Evolutionary conservation across 371 early-diverging fungal genomes (phyloP).

Genomic region (Phascolomyces articulosus): DNA sequence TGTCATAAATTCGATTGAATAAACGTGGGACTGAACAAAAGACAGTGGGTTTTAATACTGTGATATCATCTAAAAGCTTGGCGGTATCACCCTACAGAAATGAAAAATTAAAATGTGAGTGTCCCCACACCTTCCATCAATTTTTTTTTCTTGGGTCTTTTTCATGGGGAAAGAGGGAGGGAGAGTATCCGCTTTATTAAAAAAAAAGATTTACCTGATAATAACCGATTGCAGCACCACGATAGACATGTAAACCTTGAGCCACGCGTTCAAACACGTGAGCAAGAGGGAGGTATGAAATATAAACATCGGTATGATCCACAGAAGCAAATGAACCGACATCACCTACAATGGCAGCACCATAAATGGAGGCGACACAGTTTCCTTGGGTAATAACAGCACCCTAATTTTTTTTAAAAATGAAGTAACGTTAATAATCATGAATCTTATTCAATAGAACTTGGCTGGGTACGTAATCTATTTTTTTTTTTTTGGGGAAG

Average conservation of each 20-base stretch:
- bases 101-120: no score
- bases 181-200: no score
- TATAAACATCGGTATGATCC: conserved; percentile 85
- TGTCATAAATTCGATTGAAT: conserved; percentile 96
- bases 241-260: conserved; percentile 52
- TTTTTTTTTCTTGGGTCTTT: no score
- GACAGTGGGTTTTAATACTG: conserved; percentile 89
- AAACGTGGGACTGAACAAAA: conserved; percentile 97
- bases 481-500: no score
- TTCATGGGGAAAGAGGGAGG: no score
- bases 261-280: conserved; percentile 87
- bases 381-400: conserved; percentile 81
- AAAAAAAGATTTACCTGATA: conserved; percentile 70
- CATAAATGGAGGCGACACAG: conserved; percentile 60
- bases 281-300: conserved; percentile 93
- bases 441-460: no score
- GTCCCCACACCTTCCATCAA: no score
- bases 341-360: conserved; percentile 81
- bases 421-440: no score
- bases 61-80: conserved; percentile 90
- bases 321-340: conserved; percentile 60
- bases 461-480: no score
- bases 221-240: conserved; percentile 76
- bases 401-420: no score
- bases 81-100: conserved; percentile 76